These are phyloP conservation scores for Limonium bicolor DNA, from an alignment of 148 eudicot species.

Conservation along the genomic window DNA sequence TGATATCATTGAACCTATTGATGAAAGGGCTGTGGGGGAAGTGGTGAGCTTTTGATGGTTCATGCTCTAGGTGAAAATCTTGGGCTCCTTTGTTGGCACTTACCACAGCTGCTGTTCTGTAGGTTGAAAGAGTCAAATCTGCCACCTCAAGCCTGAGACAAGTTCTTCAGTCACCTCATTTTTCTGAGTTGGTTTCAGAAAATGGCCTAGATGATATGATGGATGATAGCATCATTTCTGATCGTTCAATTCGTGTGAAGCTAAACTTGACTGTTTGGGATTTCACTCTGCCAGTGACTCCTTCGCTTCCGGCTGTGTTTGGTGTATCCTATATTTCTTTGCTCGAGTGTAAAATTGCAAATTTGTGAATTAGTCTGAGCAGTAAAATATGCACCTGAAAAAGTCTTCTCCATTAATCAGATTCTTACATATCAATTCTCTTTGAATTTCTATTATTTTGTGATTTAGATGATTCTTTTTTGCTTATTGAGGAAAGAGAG, in stretches of 20 bases:
- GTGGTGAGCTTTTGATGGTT: constrained; percentile 31
- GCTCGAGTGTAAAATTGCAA: too few relatives aligned
- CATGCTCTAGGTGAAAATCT: not conserved
- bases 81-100: constrained; percentile 4
- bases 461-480: too few relatives aligned
- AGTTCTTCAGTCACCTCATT: constrained; percentile 70
- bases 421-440: too few relatives aligned
- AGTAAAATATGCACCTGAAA: too few relatives aligned
- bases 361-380: too few relatives aligned
- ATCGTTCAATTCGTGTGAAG: constrained; percentile 58
- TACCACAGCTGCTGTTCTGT: constrained; percentile 20
- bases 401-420: too few relatives aligned
- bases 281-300: constrained; percentile 75
- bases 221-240: constrained; percentile 78
- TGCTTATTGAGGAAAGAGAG: too few relatives aligned
- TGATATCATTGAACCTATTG: constrained; percentile 54
- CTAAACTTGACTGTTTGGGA: constrained; percentile 88
- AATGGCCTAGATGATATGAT: constrained; percentile 75
- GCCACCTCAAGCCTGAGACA: constrained; percentile 61
- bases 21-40: constrained; percentile 47
- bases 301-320: constrained; percentile 97
- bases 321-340: constrained; percentile 77
- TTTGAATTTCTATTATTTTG: too few relatives aligned
- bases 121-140: constrained; percentile 78
- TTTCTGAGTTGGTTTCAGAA: constrained; percentile 66